Base-by-base conservation (phyloP, 2,329 filamentous ascomycete genomes). In the Paraphaeosphaeria minitans region DNA sequence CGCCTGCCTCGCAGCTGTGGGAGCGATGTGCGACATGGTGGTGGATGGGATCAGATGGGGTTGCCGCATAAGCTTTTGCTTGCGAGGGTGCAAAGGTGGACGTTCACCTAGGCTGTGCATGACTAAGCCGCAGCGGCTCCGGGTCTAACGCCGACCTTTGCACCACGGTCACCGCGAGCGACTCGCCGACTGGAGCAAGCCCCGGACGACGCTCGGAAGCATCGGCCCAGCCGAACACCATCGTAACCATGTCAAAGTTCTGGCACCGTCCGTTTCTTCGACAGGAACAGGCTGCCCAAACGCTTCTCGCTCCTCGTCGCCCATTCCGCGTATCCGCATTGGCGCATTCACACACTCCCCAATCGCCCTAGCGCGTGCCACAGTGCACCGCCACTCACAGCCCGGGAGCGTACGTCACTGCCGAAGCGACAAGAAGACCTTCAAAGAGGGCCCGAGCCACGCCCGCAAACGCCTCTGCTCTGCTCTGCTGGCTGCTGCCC, bases 1-100 rank as follows among this genome's bases (percentile, higher is more conserved):
- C 79, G 89, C 90, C 83, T 93, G 90, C 82, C 91, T 89, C 79
- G 92, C 82, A 70, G 88, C 85, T 72, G 84, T 84, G 60, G 90
- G 87, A 78, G 89, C 84, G 52, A 81, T 69, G 60, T 76, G 71
- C 29, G 81, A 77, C 81, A 83, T 83, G 70, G 61, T 62, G 66
- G 39, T 54, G 66, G 58, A 48, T 52, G 54, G 16, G 47, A 53
- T 61, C 57, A 39, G 56, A 55, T 48, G 58, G 51, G 51, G 33
- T 48, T 52, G 55, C 41, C 47, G 55, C 48, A 37, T 53, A 54
- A 56, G 55, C 53, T 60, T 49, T 33, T 50, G 53, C 37, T 29
- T 10, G 24, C 31, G 5, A 9, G n/a, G 27, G 1, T 31, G 50
- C 35, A 43, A n/a, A n/a, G n/a, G n/a, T n/a, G n/a, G n/a, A n/a